These are phyloP conservation scores for Pythium angustatum DNA, from an alignment of 352 stramenopile species.

Conservation along the genomic window DNA sequence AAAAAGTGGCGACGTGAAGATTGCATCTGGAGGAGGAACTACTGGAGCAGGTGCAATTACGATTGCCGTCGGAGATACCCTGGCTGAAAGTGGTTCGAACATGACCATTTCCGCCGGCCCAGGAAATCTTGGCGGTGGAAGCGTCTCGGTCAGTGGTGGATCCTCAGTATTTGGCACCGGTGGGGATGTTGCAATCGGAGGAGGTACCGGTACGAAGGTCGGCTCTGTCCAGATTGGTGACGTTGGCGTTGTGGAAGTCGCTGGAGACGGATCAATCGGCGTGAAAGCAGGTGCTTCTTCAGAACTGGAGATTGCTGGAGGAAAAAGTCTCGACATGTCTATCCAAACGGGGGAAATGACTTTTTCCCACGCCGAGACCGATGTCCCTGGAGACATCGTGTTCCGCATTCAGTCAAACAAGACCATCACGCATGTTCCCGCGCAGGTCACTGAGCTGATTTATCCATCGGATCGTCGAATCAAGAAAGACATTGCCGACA, in stretches of 20 bases:
- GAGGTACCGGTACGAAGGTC: slow-evolving; percentile 8
- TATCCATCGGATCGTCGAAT: slow-evolving; percentile 93
- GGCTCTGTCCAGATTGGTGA: slow-evolving; percentile 23
- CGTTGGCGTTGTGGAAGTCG: slow-evolving; percentile 24
- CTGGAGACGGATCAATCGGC: slow-evolving; percentile 39
- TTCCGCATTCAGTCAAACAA: slow-evolving; percentile 59
- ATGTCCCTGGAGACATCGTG: slow-evolving; percentile 48
- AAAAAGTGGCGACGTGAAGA: slow-evolving; percentile 12
- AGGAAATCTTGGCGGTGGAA: slow-evolving; percentile 1
- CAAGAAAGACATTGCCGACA: slow-evolving; percentile 89
- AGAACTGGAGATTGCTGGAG: slow-evolving; percentile 44
- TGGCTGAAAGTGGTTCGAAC: slow-evolving; percentile 7
- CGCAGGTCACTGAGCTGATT: slow-evolving; percentile 90
- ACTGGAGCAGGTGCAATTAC: slow-evolving; percentile 14
- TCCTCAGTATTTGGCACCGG: slow-evolving; percentile 9
- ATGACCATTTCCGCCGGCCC: slow-evolving; percentile 13
- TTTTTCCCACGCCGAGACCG: slow-evolving; percentile 46
- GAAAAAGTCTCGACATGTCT: slow-evolving; percentile 52
- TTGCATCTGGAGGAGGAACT: slow-evolving; percentile 6
- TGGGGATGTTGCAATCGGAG: slow-evolving; percentile 21
- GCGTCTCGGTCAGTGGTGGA: slow-evolving; percentile 2
- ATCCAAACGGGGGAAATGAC: slow-evolving; percentile 53
- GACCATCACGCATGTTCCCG: slow-evolving; percentile 68
- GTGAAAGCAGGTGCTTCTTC: slow-evolving; percentile 36
- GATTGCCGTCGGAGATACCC: slow-evolving; percentile 4